Conservation (phyloP, 805 yeast genomes). For the Komagataella pastoris region DNA sequence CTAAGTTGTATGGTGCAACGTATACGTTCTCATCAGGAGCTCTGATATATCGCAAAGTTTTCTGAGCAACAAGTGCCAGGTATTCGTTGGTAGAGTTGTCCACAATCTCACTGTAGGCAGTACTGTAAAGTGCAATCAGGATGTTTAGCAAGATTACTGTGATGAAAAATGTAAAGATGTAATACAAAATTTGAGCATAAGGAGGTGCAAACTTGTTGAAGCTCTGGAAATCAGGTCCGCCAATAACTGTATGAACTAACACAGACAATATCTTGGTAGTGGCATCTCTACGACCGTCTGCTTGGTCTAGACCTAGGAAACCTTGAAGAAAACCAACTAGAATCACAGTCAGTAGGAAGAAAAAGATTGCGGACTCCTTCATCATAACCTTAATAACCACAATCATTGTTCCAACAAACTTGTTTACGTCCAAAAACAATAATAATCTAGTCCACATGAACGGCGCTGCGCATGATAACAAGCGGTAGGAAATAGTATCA, state of each 20-base stretch:
- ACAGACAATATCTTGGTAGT: slow-evolving; percentile 50
- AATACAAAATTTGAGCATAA: slow-evolving; percentile 69
- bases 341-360: slow-evolving; percentile 56
- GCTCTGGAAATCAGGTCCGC: slow-evolving; percentile 59
- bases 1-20: slow-evolving; percentile 73
- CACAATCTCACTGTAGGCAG: slow-evolving; percentile 70
- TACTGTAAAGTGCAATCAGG: slow-evolving; percentile 72
- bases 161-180: slow-evolving; percentile 64
- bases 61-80: slow-evolving; percentile 72
- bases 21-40: slow-evolving; percentile 82
- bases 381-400: slow-evolving; percentile 77
- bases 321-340: slow-evolving; percentile 79
- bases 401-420: slow-evolving; percentile 80
- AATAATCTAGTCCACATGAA: slow-evolving; percentile 75
- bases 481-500: slow-evolving; percentile 36
- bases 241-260: slow-evolving; percentile 59
- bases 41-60: slow-evolving; percentile 70
- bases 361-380: slow-evolving; percentile 77
- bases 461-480: slow-evolving; percentile 74
- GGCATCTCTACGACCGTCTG: slow-evolving; percentile 74
- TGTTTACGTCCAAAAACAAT: slow-evolving; percentile 63
- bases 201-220: slow-evolving; percentile 72
- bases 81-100: slow-evolving; percentile 79
- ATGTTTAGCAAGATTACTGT: slow-evolving; percentile 69
- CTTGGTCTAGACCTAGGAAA: slow-evolving; percentile 73